A percentile compares a stretch with the other conserved stretches of the same genome.
phyloP scores from a whole-genome alignment of 164 flowering plant genomes.

The Chimonanthus salicifolius region DNA sequence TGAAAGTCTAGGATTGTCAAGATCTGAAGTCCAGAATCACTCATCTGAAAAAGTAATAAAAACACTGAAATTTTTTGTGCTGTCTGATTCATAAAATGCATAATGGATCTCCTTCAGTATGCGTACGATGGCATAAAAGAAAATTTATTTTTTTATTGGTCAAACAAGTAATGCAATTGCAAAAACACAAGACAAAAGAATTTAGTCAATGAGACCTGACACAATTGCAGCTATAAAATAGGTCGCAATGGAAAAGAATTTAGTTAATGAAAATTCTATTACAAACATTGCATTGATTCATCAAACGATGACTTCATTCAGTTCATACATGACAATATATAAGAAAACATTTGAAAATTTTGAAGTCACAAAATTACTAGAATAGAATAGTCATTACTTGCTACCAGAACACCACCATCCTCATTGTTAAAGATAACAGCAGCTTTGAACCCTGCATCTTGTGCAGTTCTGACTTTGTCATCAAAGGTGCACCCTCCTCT shows the following conservation, averaged over 20 bases:
- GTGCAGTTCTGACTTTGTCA: slow-evolving; percentile 83
- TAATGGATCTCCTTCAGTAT: too few species aligned
- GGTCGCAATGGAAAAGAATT: neutral
- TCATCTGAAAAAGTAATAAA: too few species aligned
- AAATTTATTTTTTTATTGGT: too few species aligned
- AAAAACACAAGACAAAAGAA: neutral
- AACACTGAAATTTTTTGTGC: too few species aligned
- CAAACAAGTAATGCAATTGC: too few species aligned
- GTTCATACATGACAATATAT: neutral
- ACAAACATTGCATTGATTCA: neutral
- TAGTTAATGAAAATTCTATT: neutral
- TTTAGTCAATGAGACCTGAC: neutral
- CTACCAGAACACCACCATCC: slow-evolving; percentile 52
- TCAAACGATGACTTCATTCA: neutral
- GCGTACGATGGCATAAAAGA: too few species aligned
- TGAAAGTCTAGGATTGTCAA: too few species aligned
- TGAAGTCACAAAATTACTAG: neutral
- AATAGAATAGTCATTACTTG: slow-evolving; percentile 47
- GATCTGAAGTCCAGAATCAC: too few species aligned
- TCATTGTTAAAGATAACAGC: slow-evolving; percentile 75
- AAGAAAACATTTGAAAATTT: neutral
- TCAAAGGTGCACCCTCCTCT: slow-evolving; percentile 94
- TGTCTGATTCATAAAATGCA: too few species aligned
- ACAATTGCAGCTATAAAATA: neutral
- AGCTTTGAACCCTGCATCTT: slow-evolving; percentile 77